These are phyloP conservation scores for Periconia sp. DNA, from an alignment of 2,329 filamentous ascomycete species.

Conservation along the genomic window DNA sequence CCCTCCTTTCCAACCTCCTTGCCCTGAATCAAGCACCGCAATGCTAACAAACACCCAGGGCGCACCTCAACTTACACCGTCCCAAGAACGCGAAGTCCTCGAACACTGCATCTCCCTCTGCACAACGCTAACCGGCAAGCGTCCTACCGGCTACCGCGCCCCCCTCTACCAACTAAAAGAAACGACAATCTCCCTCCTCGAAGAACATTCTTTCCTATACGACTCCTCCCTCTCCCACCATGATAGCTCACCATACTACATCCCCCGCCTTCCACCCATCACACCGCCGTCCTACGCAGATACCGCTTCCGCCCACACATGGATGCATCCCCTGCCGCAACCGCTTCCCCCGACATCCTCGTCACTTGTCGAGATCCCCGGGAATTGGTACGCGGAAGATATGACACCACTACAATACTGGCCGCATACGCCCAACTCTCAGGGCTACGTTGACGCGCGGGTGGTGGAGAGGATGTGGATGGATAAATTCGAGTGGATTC, in stretches of 20 bases:
- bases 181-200: slow-evolving; percentile 55
- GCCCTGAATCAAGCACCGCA: no score
- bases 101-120: slow-evolving; percentile 55
- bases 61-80: slow-evolving; percentile 52
- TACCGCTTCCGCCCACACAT: slow-evolving; percentile 44
- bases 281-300: slow-evolving; percentile 49
- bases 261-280: slow-evolving; percentile 52
- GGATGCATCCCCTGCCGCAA: slow-evolving; percentile 53
- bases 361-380: slow-evolving; percentile 55
- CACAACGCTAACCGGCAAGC: slow-evolving; percentile 51
- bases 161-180: slow-evolving; percentile 60
- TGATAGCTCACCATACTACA: slow-evolving; percentile 57
- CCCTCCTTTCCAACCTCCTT: not conserved
- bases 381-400: slow-evolving; percentile 60
- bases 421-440: slow-evolving; percentile 57
- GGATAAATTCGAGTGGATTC: slow-evolving; percentile 64
- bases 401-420: slow-evolving; percentile 58
- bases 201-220: slow-evolving; percentile 58
- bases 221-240: slow-evolving; percentile 59
- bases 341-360: slow-evolving; percentile 26
- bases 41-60: slow-evolving; percentile 27
- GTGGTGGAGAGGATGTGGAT: slow-evolving; percentile 67
- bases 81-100: slow-evolving; percentile 59
- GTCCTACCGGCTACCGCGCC: slow-evolving; percentile 58
- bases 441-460: slow-evolving; percentile 64